These are phyloP conservation scores for Populus pruinosa DNA, from an alignment of 345 rosid genomes.

Conservation along the genomic window DNA sequence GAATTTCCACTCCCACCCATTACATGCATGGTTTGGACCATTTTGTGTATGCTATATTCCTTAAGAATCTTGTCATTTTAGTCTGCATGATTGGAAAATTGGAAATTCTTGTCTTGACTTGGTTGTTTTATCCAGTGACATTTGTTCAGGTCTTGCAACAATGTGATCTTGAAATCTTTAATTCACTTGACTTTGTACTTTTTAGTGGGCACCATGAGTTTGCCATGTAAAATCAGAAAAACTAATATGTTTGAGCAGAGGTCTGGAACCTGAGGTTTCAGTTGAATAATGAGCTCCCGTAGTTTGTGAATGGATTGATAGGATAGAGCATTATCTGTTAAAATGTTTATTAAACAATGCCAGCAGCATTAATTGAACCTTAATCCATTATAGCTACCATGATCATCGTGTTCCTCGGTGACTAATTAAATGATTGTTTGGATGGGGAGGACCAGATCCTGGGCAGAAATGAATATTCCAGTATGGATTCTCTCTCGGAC, in stretches of 20 bases:
- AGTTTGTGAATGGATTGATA: not conserved
- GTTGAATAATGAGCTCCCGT: not conserved
- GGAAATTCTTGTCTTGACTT: not conserved
- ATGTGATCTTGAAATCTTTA: not conserved
- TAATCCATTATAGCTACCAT: slow-evolving; percentile 2
- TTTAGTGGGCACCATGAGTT: too few relatives aligned
- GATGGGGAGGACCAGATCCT: slow-evolving; percentile 25
- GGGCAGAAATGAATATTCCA: slow-evolving; percentile 29
- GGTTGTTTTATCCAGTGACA: not conserved
- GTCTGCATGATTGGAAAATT: not conserved
- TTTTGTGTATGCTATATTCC: not conserved
- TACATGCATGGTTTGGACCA: not conserved
- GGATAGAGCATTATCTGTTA: not conserved
- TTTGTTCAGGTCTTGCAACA: not conserved
- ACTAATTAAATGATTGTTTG: slow-evolving; percentile 27
- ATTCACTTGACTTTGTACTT: too few relatives aligned
- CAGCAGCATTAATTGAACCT: not conserved
- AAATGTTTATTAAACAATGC: not conserved
- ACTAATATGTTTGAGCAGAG: too few relatives aligned
- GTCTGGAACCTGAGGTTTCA: too few relatives aligned
- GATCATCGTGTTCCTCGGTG: not conserved
- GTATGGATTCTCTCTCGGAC: slow-evolving; percentile 14
- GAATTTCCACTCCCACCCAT: not conserved
- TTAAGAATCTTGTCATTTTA: not conserved
- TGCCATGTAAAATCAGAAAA: too few relatives aligned